Evolutionary conservation across 352 stramenopile genomes (phyloP).

Genomic region (Pythium dissimile): DNA sequence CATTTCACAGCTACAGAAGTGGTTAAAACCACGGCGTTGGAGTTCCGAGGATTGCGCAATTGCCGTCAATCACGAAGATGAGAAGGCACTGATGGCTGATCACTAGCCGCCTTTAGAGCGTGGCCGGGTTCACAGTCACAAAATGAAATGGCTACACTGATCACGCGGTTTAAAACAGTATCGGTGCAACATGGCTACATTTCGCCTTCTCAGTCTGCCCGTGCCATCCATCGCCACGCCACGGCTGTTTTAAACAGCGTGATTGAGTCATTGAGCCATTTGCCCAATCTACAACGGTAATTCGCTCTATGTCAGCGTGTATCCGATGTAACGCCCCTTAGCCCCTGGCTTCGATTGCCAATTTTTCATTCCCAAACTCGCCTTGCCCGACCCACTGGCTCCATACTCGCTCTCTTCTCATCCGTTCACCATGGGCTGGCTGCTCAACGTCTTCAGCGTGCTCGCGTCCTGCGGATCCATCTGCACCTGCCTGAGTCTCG

Average conservation of each 20-base stretch:
- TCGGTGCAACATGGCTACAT: too few relatives aligned
- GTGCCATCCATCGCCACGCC: too few relatives aligned
- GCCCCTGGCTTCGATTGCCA: background rate
- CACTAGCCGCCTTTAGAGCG: too few relatives aligned
- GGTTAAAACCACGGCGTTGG: too few relatives aligned
- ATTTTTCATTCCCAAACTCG: background rate
- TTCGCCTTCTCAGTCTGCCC: too few relatives aligned
- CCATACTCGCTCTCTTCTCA: background rate
- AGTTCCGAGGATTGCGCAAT: too few relatives aligned
- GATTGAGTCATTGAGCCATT: too few relatives aligned
- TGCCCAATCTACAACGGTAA: too few relatives aligned
- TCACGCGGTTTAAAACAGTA: too few relatives aligned
- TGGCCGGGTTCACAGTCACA: background rate
- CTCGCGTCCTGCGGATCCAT: constrained; percentile 29
- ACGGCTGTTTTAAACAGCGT: too few relatives aligned
- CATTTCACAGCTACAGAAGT: too few relatives aligned
- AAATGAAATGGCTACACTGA: background rate
- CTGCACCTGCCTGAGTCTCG: constrained; percentile 43
- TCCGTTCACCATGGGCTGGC: constrained; percentile 27
- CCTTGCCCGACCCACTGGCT: background rate
- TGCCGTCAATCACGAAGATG: constrained; percentile 11
- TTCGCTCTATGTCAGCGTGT: too few relatives aligned
- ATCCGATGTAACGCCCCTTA: background rate
- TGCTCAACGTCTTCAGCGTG: constrained; percentile 35
- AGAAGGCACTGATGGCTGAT: background rate